Evolutionary conservation across 129 eudicot genomes (phyloP).

Genomic region (Flaveria bidentis): DNA sequence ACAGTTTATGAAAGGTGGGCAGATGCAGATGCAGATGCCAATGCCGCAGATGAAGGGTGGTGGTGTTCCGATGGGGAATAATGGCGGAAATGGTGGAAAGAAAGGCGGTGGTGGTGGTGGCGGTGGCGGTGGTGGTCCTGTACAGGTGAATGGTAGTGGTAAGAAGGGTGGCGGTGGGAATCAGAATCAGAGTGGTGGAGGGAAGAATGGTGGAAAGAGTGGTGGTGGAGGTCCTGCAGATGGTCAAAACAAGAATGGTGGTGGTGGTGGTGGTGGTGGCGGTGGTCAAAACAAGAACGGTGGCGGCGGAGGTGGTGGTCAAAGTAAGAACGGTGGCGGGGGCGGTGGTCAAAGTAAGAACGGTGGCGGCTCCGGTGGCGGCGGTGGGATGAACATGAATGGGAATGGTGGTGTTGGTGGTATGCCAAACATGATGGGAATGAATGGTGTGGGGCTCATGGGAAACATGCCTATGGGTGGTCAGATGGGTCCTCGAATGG

Average conservation of each 20-base stretch:
- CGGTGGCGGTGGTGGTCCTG: conserved; percentile 41
- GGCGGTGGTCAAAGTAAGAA: conserved; percentile 38
- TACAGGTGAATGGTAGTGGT: conserved; percentile 35
- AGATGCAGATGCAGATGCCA: conserved; percentile 44
- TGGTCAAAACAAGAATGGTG: conserved; percentile 33
- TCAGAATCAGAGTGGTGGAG: conserved; percentile 36
- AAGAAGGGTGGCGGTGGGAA: conserved; percentile 40
- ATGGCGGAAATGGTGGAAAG: conserved; percentile 38
- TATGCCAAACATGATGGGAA: conserved; percentile 69
- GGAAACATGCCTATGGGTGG: conserved; percentile 48
- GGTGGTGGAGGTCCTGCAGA: conserved; percentile 37
- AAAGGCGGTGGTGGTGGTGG: conserved; percentile 28
- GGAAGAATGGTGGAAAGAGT: conserved; percentile 26
- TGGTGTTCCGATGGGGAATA: conserved; percentile 26
- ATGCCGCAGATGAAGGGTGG: conserved; percentile 53
- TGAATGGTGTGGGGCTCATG: conserved; percentile 38
- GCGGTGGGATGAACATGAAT: conserved; percentile 35
- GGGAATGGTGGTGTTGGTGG: conserved; percentile 56
- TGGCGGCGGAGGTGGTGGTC: conserved; percentile 22
- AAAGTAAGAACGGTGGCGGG: conserved; percentile 35
- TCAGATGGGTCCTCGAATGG: conserved; percentile 41
- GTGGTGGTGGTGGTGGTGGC: conserved; percentile 30
- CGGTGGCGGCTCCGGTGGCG: conserved; percentile 41
- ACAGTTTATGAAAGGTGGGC: conserved; percentile 43
- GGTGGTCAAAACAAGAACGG: conserved; percentile 41